Percentiles rank a stretch among this genome's conserved stretches.
Evolutionary conservation across 2,329 filamentous ascomycete genomes (phyloP).

Genomic region (Verticillium albo-atrum): DNA sequence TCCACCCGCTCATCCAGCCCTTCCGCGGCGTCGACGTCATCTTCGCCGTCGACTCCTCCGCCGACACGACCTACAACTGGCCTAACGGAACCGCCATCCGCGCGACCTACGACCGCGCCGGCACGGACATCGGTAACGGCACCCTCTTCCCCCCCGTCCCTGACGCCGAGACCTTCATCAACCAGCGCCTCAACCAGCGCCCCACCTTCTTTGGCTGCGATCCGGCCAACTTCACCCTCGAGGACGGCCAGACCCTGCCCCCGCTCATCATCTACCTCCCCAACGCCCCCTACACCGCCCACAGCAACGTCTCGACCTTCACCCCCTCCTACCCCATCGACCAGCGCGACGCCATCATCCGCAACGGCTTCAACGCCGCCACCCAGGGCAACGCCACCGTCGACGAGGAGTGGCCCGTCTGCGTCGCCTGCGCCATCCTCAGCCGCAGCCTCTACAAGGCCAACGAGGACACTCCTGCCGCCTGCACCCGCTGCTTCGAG

Average conservation of each 20-base stretch:
- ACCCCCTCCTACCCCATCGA: slow-evolving; percentile 56
- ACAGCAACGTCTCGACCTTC: slow-evolving; percentile 79
- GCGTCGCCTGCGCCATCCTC: slow-evolving; percentile 84
- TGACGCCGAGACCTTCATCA: slow-evolving; percentile 49
- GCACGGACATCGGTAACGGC: slow-evolving; percentile 42
- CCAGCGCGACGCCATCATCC: slow-evolving; percentile 74
- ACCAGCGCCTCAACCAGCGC: slow-evolving; percentile 52
- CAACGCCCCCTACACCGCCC: slow-evolving; percentile 72
- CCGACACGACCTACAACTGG: slow-evolving; percentile 54
- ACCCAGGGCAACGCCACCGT: slow-evolving; percentile 78
- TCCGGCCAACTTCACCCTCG: slow-evolving; percentile 44
- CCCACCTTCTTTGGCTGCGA: slow-evolving; percentile 63
- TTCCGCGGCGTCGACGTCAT: slow-evolving; percentile 59
- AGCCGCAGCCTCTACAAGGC: slow-evolving; percentile 71
- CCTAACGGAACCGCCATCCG: slow-evolving; percentile 57
- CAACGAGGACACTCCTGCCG: slow-evolving; percentile 60
- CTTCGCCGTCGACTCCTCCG: slow-evolving; percentile 60
- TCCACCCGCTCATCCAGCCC: slow-evolving; percentile 56
- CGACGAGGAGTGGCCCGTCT: slow-evolving; percentile 72
- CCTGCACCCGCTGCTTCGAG: slow-evolving; percentile 72
- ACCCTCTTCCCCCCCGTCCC: slow-evolving; percentile 57
- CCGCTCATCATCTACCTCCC: slow-evolving; percentile 86
- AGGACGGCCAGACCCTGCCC: slow-evolving; percentile 34
- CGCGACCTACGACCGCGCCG: slow-evolving; percentile 52
- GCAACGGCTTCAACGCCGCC: slow-evolving; percentile 79